Base-by-base conservation (phyloP, 1,139 yeast genomes). In the Yamadazyma epiphylla region DNA sequence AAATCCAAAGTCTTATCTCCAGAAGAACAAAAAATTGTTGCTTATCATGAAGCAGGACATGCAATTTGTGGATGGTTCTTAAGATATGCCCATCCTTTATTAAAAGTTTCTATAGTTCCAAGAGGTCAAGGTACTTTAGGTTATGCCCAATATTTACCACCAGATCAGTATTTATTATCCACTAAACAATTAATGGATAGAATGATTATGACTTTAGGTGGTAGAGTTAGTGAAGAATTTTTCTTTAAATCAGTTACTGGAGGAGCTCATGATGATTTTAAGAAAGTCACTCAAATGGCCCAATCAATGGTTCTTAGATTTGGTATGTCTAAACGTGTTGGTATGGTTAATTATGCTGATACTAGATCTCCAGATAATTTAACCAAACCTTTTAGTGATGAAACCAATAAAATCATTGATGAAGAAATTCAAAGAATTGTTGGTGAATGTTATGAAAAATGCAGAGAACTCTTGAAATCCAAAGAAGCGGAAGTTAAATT, bases 41-140 rank as follows among this genome's bases (percentile, higher is more conserved):
- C 98, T 0, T 94, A 86, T 53, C 98, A 91, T 54, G 98, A 91
- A 60, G 98, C 98, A 3, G 98, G 98, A 0, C 98, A 91, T 58
- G 98, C 98, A 4, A 79, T 91, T 37, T 89, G 97, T 61, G 98
- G 98, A 9, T 91, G 98, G 98, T 88, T 64, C 53, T 70, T 91
- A 49, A 76, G 80, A 60, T 74, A 73, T 58, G 96, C 97, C 2
- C 95, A 88, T 52, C 98, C 98, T 7, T 66, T 91, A 39, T 74
- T 91, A 43, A 91, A 91, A 61, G 98, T 91, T 12, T 86, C 96
- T 5, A 91, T 91, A 49, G 87, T 91, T 41, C 98, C 98, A 31
- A 78, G 97, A 53, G 97, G 97, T 7, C 88, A 82, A 61, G 96
- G 95, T 32, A 95, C 97, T 2, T 69, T 91, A 33, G 98, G 98